Evolutionary conservation across 768 basidiomycete species (phyloP).

Genomic region (Auriculariales sp.): DNA sequence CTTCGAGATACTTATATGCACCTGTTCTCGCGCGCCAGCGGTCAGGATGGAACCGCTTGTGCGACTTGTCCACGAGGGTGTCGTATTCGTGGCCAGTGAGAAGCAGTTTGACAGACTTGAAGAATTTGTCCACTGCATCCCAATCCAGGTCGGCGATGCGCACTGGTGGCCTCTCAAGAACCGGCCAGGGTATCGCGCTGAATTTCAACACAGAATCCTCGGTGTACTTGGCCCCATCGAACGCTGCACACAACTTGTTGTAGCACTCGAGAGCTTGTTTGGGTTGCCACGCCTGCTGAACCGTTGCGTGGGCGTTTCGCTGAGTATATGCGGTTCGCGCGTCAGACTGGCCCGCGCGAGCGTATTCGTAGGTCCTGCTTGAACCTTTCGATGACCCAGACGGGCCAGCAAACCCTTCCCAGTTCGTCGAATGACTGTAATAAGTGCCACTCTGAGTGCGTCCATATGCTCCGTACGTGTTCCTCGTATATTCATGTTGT

Average conservation of each 20-base stretch:
- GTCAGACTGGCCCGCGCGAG: too few relatives aligned
- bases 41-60: slow-evolving; percentile 69
- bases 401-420: too few relatives aligned
- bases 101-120: slow-evolving; percentile 31
- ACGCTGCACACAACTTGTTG: slow-evolving; percentile 39
- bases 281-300: slow-evolving; percentile 33
- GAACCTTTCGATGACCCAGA: too few relatives aligned
- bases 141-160: slow-evolving; percentile 56
- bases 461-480: too few relatives aligned
- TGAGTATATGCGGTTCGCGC: too few relatives aligned
- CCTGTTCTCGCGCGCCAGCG: slow-evolving; percentile 52
- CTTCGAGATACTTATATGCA: slow-evolving; percentile 39
- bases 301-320: neutral
- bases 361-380: too few relatives aligned
- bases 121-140: slow-evolving; percentile 59
- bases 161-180: slow-evolving; percentile 33
- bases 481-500: too few relatives aligned
- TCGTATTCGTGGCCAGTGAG: slow-evolving; percentile 51
- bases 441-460: too few relatives aligned
- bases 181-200: slow-evolving; percentile 64
- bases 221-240: slow-evolving; percentile 47
- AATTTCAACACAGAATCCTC: slow-evolving; percentile 31
- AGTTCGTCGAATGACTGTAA: too few relatives aligned
- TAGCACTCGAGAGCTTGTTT: slow-evolving; percentile 61
- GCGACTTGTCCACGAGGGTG: slow-evolving; percentile 50